Evolutionary conservation across 2,329 filamentous ascomycete species (phyloP), one percentile per base, ranked within the genome.

Genomic region (Mycosphaerella arachidis): DNA sequence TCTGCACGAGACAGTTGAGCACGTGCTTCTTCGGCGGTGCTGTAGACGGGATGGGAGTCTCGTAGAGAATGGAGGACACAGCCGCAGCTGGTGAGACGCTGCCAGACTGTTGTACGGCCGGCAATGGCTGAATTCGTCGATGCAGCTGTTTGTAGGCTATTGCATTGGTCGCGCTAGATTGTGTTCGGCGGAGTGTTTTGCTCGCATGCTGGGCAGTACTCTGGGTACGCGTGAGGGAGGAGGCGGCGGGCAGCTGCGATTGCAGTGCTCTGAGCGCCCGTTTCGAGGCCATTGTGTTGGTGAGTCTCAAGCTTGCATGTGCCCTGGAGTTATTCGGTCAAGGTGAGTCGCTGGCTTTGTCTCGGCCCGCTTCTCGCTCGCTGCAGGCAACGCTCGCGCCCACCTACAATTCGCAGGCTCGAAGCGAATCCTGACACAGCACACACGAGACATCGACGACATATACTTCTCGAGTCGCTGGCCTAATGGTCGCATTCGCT

Each of bases 51-150:
- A 90, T 83, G 6, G 94, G 94, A 3, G 92, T 97, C 83, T 99
- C 94, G 82, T 99, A 99, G 76, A 99, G 90, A 74, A 99, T 99
- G 76, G 93, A 96, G 74, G 91, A 96, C 67, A 99, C 94, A 67
- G 94, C 94, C 18, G 94, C 91, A 69, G 94, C 92, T 40, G 92
- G 92, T 60, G 86, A 86, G 72, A 93, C 96, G 82, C 91, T 91
- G 53, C 68, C 55, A 58, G 89, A 82, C 68, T 90, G 86, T 35
- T 55, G 56, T 9, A 46, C 51, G 66, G 85, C 87, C 57, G 91
- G 89, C 56, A 96, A 90, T 63, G 92, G 90, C 20, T 90, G 88
- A 62, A 93, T 90, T 66, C 93, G 91, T 71, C 92, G 90, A 74
- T 96, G 93, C 64, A 97, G 85, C 93, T 91, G 43, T 35, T 99